These are phyloP conservation scores for Chytriomyces sp. DNA, from an alignment of 192 early-diverging fungal species.

Conservation along the genomic window DNA sequence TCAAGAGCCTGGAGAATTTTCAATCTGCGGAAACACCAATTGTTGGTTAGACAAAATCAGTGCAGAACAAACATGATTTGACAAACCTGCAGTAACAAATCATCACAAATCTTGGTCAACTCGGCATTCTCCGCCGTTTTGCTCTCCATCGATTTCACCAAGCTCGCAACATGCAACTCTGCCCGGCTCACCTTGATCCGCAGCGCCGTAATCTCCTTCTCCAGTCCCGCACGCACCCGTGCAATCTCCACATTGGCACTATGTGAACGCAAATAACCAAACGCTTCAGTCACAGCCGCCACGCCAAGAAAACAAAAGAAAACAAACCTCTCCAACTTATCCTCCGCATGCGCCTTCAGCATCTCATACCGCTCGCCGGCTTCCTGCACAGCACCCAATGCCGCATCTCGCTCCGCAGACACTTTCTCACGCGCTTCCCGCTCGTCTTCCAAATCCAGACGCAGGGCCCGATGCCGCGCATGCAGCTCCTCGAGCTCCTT, in stretches of 20 bases:
- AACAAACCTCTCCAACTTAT: constrained; percentile 43
- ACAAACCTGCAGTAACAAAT: constrained; percentile 35
- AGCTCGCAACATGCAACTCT: constrained; percentile 35
- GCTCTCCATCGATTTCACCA: constrained; percentile 33
- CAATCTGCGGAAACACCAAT: too few relatives aligned
- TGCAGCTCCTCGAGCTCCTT: constrained; percentile 19
- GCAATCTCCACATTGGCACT: constrained; percentile 48
- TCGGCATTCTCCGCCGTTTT: constrained; percentile 46
- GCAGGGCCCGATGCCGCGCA: constrained; percentile 34
- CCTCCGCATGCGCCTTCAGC: constrained; percentile 43
- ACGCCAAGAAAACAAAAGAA: background rate
- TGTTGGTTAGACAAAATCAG: too few relatives aligned
- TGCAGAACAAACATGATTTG: too few relatives aligned
- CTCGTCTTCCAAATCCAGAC: constrained; percentile 38
- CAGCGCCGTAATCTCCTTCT: constrained; percentile 43
- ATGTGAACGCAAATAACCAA: background rate
- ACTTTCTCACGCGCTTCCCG: constrained; percentile 22
- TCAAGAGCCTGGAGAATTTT: too few relatives aligned
- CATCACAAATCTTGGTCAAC: constrained; percentile 49
- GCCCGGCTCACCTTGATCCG: constrained; percentile 33
- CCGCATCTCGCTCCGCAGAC: background rate
- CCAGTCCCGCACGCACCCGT: constrained; percentile 23
- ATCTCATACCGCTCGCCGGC: constrained; percentile 28
- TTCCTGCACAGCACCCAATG: constrained; percentile 1
- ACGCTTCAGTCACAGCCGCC: background rate